Conservation (phyloP, 176 grass and related monocot species). For the Phoenix roebelenii region DNA sequence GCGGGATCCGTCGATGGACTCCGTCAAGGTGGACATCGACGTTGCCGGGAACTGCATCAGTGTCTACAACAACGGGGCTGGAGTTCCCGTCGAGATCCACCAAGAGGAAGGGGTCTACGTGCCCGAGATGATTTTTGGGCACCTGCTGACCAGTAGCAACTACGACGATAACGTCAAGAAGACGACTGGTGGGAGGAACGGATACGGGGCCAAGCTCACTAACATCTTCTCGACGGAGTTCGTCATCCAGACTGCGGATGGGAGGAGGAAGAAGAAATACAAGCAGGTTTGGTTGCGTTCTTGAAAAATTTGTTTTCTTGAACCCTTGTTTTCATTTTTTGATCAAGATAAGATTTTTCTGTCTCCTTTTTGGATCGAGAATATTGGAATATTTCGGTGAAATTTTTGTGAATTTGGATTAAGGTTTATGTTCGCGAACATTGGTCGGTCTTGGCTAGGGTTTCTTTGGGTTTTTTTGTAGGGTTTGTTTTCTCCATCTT, state of each 20-base stretch:
- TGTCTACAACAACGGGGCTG: conserved; percentile 76
- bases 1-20: conserved; percentile 72
- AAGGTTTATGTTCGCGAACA: too few species aligned
- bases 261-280: conserved; percentile 57
- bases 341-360: too few species aligned
- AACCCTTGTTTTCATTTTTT: background rate
- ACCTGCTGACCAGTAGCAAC: conserved; percentile 95
- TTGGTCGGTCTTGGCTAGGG: too few species aligned
- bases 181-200: conserved; percentile 93
- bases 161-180: conserved; percentile 81
- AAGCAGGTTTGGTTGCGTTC: conserved; percentile 52
- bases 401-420: too few species aligned
- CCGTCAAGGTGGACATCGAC: conserved; percentile 74
- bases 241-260: conserved; percentile 73
- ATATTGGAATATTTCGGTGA: too few species aligned
- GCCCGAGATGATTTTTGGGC: conserved; percentile 90
- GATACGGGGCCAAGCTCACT: conserved; percentile 86
- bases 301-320: background rate
- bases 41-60: conserved; percentile 39
- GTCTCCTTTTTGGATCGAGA: too few species aligned
- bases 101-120: conserved; percentile 84
- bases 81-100: conserved; percentile 83
- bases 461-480: too few species aligned
- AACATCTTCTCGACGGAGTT: conserved; percentile 99
- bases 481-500: too few species aligned